These are phyloP conservation scores for Pythium sp. DNA, from an alignment of 352 stramenopile genomes.

Conservation along the genomic window DNA sequence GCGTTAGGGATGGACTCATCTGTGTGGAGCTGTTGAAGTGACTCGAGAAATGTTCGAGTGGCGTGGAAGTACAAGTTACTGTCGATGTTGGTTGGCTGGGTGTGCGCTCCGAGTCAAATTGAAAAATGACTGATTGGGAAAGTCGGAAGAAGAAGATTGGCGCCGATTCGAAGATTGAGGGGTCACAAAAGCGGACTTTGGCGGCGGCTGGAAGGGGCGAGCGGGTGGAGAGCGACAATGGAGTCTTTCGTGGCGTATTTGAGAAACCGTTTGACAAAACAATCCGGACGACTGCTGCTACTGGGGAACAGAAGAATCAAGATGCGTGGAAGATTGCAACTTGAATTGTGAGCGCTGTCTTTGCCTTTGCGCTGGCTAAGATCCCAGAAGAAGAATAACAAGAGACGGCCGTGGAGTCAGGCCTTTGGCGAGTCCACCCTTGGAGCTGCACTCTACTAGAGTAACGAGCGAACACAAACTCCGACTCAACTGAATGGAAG, in stretches of 20 bases:
- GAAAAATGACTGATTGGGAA: conserved; percentile 11
- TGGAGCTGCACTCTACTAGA: neutral
- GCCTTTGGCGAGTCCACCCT: neutral
- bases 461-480: neutral
- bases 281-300: conserved; percentile 4
- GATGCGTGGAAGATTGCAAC: conserved; percentile 12
- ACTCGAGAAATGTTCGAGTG: conserved; percentile 3
- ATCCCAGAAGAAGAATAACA: neutral
- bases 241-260: conserved; percentile 6
- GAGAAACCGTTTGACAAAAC: conserved; percentile 9
- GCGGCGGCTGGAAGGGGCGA: neutral
- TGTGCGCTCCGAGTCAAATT: conserved; percentile 12
- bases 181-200: conserved; percentile 13
- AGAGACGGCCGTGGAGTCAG: neutral
- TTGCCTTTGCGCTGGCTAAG: conserved; percentile 9
- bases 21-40: neutral
- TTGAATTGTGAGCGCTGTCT: conserved; percentile 8
- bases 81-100: neutral
- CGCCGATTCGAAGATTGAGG: neutral
- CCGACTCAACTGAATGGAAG: conserved; percentile 10
- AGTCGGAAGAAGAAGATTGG: conserved; percentile 1
- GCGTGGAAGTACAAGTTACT: neutral
- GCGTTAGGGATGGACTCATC: conserved; percentile 3
- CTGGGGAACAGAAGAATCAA: conserved; percentile 12
- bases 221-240: neutral